Evolutionary conservation across 176 grass and related monocot species (phyloP).

Genomic region (Triticum turgidum): DNA sequence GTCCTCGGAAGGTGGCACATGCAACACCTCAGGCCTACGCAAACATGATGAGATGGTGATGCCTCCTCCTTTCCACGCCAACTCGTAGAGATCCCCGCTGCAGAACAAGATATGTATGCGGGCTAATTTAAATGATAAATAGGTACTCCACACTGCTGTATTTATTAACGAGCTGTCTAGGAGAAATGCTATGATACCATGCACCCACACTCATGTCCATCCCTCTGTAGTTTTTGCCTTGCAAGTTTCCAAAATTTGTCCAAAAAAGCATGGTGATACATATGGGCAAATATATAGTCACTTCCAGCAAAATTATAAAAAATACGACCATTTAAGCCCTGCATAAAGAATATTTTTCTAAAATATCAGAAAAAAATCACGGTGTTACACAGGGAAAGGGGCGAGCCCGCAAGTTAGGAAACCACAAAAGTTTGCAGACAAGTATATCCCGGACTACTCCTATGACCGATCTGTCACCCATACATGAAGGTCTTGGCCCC

Average conservation of each 20-base stretch:
- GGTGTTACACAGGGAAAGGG: not conserved
- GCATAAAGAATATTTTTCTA: not conserved
- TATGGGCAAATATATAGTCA: not conserved
- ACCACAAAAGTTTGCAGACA: not conserved
- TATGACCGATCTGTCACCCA: too few species aligned
- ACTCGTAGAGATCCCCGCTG: slow-evolving; percentile 21
- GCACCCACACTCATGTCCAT: not conserved
- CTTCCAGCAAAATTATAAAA: not conserved
- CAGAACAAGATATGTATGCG: not conserved
- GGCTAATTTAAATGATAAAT: not conserved
- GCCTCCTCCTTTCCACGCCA: not conserved
- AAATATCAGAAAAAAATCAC: too few species aligned
- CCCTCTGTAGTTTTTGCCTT: not conserved
- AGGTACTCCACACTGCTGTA: not conserved
- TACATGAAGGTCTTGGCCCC: too few species aligned
- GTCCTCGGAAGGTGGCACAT: not conserved
- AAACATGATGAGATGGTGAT: not conserved
- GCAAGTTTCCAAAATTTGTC: not conserved
- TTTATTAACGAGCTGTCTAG: too few species aligned
- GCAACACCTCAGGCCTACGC: not conserved
- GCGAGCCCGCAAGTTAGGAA: not conserved
- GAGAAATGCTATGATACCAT: not conserved
- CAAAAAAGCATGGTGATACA: not conserved
- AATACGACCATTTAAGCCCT: not conserved
- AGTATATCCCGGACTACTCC: not conserved